Percentiles rank a stretch among this genome's conserved stretches.
phyloP scores from a whole-genome alignment of 495 filamentous ascomycete species.

The Hypomontagnella submonticulosa region DNA sequence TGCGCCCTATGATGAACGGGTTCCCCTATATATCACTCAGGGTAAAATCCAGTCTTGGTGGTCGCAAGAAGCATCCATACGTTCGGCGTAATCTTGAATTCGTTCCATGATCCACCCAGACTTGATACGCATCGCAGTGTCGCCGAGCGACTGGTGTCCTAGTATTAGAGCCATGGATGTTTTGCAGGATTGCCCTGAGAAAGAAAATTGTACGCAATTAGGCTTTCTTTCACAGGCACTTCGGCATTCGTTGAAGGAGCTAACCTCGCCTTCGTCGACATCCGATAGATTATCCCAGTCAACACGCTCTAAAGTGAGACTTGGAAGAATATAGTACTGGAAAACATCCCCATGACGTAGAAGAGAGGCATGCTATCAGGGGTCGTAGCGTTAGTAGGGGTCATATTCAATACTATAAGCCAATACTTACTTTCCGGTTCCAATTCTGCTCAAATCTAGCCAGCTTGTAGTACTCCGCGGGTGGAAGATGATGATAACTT shows the following conservation, averaged over 20 bases:
- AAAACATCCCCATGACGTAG: slow-evolving; percentile 53
- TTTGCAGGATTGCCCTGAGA: slow-evolving; percentile 47
- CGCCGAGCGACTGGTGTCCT: slow-evolving; percentile 25
- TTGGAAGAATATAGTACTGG: slow-evolving; percentile 48
- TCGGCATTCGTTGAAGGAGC: slow-evolving; percentile 51
- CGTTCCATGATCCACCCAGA: slow-evolving; percentile 47
- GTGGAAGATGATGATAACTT: slow-evolving; percentile 62
- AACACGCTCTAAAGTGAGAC: slow-evolving; percentile 40
- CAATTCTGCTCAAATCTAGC: slow-evolving; percentile 60
- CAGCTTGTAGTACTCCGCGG: slow-evolving; percentile 55
- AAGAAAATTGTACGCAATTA: slow-evolving; percentile 58
- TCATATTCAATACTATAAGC: background rate
- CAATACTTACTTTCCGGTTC: slow-evolving; percentile 51
- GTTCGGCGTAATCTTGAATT: slow-evolving; percentile 35
- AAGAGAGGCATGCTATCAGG: slow-evolving; percentile 34
- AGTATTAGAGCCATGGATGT: slow-evolving; percentile 47
- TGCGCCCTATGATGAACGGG: too few species aligned
- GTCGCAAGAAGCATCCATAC: slow-evolving; percentile 38
- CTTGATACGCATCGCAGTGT: slow-evolving; percentile 24
- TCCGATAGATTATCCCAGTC: slow-evolving; percentile 60
- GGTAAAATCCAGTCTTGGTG: slow-evolving; percentile 41
- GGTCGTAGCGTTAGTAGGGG: slow-evolving; percentile 25
- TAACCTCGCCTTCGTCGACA: slow-evolving; percentile 30
- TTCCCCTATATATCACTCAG: slow-evolving; percentile 1
- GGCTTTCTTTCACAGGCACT: slow-evolving; percentile 51